A percentile compares a stretch with the other conserved stretches of the same genome.
Evolutionary conservation across 148 eudicot species (phyloP).

Genomic region (Silene latifolia): DNA sequence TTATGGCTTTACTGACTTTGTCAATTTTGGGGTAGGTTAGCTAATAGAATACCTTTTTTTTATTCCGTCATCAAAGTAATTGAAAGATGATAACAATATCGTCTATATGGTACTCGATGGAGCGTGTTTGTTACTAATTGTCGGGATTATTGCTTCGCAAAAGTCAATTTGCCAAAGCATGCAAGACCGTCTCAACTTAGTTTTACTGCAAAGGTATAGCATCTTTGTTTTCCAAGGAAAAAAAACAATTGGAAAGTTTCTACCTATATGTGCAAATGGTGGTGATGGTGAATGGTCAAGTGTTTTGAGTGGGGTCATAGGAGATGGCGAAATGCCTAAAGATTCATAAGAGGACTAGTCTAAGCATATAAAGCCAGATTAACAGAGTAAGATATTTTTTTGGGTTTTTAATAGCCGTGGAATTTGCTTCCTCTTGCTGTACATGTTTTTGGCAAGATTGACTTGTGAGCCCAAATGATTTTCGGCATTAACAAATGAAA

Average conservation of each 20-base stretch:
- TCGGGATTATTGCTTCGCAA: too few species aligned
- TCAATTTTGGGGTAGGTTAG: too few species aligned
- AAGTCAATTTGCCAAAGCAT: too few species aligned
- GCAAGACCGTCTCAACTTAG: neutral
- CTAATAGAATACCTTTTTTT: too few species aligned
- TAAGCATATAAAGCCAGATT: constrained; percentile 5
- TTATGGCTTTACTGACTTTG: neutral
- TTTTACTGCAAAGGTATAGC: neutral
- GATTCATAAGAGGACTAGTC: neutral
- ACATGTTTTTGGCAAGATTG: constrained; percentile 12
- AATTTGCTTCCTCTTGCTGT: constrained; percentile 11
- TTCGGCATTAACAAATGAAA: neutral
- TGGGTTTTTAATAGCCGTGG: neutral
- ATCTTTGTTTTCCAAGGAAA: too few species aligned
- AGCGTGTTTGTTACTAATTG: too few species aligned
- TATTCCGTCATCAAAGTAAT: too few species aligned
- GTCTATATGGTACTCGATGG: too few species aligned
- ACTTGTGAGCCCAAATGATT: neutral
- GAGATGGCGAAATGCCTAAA: neutral
- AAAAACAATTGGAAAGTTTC: neutral
- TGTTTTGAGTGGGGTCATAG: neutral
- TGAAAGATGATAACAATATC: too few species aligned
- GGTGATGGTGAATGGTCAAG: neutral
- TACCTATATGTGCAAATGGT: neutral
- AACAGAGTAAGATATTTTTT: constrained; percentile 1